phyloP scores from a whole-genome alignment of 2,329 filamentous ascomycete genomes.

The Pseudogymnoascus sp. region DNA sequence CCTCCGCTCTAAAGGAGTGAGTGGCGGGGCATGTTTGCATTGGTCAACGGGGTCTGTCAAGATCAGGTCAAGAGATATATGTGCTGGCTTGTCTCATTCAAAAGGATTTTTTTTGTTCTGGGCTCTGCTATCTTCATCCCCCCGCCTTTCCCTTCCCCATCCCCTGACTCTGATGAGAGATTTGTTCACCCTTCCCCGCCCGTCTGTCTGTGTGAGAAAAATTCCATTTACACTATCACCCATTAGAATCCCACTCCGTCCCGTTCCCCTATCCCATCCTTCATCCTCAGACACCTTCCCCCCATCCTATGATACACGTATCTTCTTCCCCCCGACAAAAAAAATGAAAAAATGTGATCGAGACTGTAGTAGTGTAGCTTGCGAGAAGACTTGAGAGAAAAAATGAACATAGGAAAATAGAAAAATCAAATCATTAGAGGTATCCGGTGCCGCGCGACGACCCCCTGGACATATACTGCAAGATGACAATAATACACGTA shows the following conservation, averaged over 20 bases:
- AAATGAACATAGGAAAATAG: background rate
- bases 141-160: background rate
- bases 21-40: background rate
- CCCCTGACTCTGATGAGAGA: background rate
- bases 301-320: background rate
- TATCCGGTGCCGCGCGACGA: background rate
- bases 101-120: background rate
- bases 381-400: background rate
- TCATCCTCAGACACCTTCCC: background rate
- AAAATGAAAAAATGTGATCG: background rate
- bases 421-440: slow-evolving; percentile 3
- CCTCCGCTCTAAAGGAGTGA: background rate
- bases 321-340: background rate
- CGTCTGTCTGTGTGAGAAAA: background rate
- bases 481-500: background rate
- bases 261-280: background rate
- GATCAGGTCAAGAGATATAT: background rate
- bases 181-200: background rate
- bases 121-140: background rate
- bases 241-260: slow-evolving; percentile 2
- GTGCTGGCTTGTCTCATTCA: background rate
- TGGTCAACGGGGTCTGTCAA: background rate
- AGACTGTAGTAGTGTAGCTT: slow-evolving; percentile 4
- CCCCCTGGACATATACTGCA: background rate
- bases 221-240: background rate